These are phyloP conservation scores for Hymenoscyphus repandus DNA, from an alignment of 2,329 filamentous ascomycete species.

Conservation along the genomic window DNA sequence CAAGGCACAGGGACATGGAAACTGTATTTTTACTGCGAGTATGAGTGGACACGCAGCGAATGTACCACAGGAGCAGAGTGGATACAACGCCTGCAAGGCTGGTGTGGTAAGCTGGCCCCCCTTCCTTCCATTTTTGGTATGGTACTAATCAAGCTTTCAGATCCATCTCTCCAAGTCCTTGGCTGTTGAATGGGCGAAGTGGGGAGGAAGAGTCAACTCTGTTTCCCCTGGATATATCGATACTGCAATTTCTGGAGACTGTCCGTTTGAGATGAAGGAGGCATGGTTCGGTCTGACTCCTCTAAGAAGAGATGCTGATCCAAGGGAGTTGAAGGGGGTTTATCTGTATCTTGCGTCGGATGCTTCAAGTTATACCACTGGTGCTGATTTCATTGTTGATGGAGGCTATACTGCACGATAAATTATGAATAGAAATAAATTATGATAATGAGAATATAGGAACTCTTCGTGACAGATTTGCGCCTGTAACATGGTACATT, in stretches of 20 bases:
- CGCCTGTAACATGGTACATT: too few species aligned
- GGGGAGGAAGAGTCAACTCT: constrained; percentile 65
- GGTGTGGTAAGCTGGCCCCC: constrained; percentile 42
- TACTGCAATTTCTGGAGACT: constrained; percentile 70
- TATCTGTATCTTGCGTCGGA: constrained; percentile 41
- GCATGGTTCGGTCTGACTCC: constrained; percentile 69
- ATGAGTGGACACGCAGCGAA: constrained; percentile 81
- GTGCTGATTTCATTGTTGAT: constrained; percentile 23
- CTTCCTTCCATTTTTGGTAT: not conserved
- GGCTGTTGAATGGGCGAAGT: constrained; percentile 74
- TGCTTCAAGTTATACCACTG: constrained; percentile 41
- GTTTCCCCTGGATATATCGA: constrained; percentile 84
- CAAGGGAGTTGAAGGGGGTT: constrained; percentile 47
- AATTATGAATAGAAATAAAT: constrained; percentile 34
- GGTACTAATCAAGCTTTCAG: not conserved
- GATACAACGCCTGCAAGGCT: constrained; percentile 79
- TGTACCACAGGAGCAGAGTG: constrained; percentile 72
- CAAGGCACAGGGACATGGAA: constrained; percentile 53
- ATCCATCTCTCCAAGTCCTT: constrained; percentile 72
- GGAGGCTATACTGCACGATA: constrained; percentile 14
- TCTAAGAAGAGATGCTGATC: constrained; percentile 60
- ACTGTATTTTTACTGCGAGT: constrained; percentile 67
- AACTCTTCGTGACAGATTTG: too few species aligned
- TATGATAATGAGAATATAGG: not conserved
- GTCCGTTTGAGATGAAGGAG: constrained; percentile 69